Evolutionary conservation across 257 asterid genomes (phyloP).

Genomic region (Penstemon newberryi): DNA sequence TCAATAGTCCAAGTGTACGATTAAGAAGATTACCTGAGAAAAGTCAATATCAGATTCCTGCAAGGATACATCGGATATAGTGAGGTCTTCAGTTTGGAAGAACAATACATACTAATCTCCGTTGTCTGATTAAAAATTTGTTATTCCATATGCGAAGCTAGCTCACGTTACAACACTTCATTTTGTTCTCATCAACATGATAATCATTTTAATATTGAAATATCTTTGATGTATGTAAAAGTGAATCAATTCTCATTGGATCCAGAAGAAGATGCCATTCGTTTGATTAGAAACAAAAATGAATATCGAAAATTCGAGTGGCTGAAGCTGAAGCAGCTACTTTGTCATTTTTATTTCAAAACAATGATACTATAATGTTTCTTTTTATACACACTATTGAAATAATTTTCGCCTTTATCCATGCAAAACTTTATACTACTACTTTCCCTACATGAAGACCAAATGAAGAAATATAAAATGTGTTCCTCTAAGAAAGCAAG

Average conservation of each 20-base stretch:
- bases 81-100: conserved; percentile 17
- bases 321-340: no score
- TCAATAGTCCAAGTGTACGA: conserved; percentile 91
- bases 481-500: background rate
- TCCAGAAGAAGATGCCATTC: no score
- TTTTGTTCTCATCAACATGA: no score
- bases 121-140: conserved; percentile 6
- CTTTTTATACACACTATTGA: background rate
- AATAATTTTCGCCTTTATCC: no score
- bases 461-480: background rate
- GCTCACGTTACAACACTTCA: background rate
- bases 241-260: background rate
- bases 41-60: conserved; percentile 26
- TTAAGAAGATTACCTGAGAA: conserved; percentile 90
- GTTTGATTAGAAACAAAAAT: no score
- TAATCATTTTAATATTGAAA: background rate
- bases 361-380: background rate
- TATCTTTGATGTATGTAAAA: background rate
- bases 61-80: conserved; percentile 9
- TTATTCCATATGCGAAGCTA: background rate
- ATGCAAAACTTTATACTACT: background rate
- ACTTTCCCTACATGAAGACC: background rate
- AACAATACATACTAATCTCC: conserved; percentile 1
- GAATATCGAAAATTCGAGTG: no score
- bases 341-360: background rate